Evolutionary conservation across 306 rosid species (phyloP), one percentile per base, ranked within the genome.

Genomic region (Vachellia collinsii): DNA sequence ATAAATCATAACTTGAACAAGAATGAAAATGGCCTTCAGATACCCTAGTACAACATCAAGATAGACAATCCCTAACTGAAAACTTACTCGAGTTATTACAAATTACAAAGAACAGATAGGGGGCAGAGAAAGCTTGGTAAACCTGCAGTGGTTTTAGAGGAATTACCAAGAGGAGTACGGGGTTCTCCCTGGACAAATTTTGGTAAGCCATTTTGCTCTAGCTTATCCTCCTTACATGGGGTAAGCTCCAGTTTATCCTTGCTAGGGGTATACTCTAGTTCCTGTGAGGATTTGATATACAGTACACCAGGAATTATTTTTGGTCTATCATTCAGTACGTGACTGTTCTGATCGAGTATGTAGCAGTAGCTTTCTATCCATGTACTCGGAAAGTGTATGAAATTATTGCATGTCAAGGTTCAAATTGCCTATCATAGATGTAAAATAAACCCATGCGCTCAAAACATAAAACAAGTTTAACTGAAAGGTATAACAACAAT

Each of bases 221-320:
- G 79, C 77, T 79, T 83, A 80, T 74, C 84, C 77, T 77, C 34
- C 78, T 78, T 39, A 51, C 54, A 46, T 6, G 79, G 74, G 64
- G 84, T 81, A 63, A 43, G 12, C 84, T 74, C 87, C 80, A 71
- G 79, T 79, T 79, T 82, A 80, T 76, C 34, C 34, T 29, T 29
- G 34, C 34, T 29, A 0, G 34, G 34, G 34, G 34, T 2, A 29
- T 29, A 29, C 34, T 29, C 34, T 29, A 29, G 34, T 2, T 29
- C 34, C 5, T 50, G 20, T 42, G 84, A 80, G 4, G 79, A 80
- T 70, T 82, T 85, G 63, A 22, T 22, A 75, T 81, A 72, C 77
- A 56, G 76, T 37, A 82, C 50, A 47, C 88, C 93, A 65, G 98
- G 88, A 79, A 93, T 84, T 59, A 91, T 85, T 67, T 81, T 79